Evolutionary conservation across 2,329 filamentous ascomycete species (phyloP).

Genomic region (Saccharata proteae): DNA sequence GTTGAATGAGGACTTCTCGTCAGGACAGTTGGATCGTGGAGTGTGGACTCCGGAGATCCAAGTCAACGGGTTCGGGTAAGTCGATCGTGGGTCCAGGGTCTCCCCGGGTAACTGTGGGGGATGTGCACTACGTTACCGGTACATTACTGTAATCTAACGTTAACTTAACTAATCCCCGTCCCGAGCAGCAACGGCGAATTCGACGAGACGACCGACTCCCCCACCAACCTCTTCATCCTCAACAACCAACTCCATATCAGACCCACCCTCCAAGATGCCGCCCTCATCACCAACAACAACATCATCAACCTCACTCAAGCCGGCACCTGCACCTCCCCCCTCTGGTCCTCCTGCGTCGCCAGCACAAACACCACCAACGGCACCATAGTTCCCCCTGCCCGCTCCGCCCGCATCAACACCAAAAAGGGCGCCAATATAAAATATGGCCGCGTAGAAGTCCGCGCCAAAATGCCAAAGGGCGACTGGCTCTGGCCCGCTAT

Average conservation of each 20-base stretch:
- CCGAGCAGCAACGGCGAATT: constrained; percentile 35
- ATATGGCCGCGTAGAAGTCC: constrained; percentile 42
- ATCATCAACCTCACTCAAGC: constrained; percentile 30
- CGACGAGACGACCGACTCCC: constrained; percentile 42
- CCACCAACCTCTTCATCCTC: constrained; percentile 39
- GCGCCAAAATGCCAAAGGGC: constrained; percentile 39
- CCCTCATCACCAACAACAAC: constrained; percentile 12
- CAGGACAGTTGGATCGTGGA: constrained; percentile 15
- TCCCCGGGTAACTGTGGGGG: too few relatives aligned
- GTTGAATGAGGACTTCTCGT: constrained; percentile 7
- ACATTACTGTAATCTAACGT: too few relatives aligned
- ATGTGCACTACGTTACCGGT: too few relatives aligned
- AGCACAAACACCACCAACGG: constrained; percentile 34
- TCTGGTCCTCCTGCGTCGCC: constrained; percentile 13
- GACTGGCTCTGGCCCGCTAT: constrained; percentile 36
- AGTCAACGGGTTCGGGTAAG: constrained; percentile 24
- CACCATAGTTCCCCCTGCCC: constrained; percentile 37
- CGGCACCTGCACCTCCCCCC: constrained; percentile 4
- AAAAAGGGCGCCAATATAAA: constrained; percentile 33
- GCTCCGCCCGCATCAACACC: constrained; percentile 37
- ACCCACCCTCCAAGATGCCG: constrained; percentile 7
- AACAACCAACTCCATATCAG: constrained; percentile 21
- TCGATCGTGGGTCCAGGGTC: neutral
- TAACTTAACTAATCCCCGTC: too few relatives aligned
- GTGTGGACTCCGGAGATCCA: constrained; percentile 39